Evolutionary conservation across 2,329 filamentous ascomycete species (phyloP), one percentile per base, ranked within the genome.

Genomic region (Corinectria fuckeliana): DNA sequence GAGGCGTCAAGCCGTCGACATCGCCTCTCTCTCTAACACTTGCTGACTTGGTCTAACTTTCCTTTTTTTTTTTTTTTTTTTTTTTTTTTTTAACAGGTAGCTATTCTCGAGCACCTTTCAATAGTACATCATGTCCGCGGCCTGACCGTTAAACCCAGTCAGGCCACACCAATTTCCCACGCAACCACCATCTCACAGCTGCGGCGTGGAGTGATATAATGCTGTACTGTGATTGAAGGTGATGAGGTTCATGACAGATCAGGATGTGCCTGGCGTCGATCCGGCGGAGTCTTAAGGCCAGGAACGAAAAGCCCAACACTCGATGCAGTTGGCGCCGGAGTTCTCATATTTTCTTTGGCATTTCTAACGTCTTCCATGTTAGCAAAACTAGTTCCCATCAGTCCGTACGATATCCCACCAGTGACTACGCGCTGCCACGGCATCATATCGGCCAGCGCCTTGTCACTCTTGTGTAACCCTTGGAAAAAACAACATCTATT

Each of bases 401-500:
- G 26, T 28, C 14, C 23, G n/a, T 16, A 2, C 21, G 4, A 18
- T 5, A 9, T 16, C 25, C 2, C 8, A 5, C 42, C 25, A 13
- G 25, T 32, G 23, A 13, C 16, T 5, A 50, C 21, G 1, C 13
- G 7, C 14, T 7, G 3, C 25, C 14, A 18, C 23, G 14, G 13
- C 26, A 28, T 18, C 26, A 42, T 13, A 9, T 16, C 26, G 2
- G 36, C n/a, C 14, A 6, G 26, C 10, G 16, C 34, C n/a, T 8
- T 9, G n/a, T n/a, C n/a, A n/a, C n/a, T n/a, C n/a, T n/a, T n/a
- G n/a, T n/a, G n/a, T n/a, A n/a, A n/a, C 18, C 21, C 10, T 11
- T n/a, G 14, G 32, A n/a, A 32, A 28, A 59, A 55, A 50, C 50
- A 50, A 23, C 38, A 38, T 54, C 56, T 45, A 55, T 59, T 59